Evolutionary conservation across 805 yeast genomes (phyloP).

Genomic region (Blastobotrys robertii): DNA sequence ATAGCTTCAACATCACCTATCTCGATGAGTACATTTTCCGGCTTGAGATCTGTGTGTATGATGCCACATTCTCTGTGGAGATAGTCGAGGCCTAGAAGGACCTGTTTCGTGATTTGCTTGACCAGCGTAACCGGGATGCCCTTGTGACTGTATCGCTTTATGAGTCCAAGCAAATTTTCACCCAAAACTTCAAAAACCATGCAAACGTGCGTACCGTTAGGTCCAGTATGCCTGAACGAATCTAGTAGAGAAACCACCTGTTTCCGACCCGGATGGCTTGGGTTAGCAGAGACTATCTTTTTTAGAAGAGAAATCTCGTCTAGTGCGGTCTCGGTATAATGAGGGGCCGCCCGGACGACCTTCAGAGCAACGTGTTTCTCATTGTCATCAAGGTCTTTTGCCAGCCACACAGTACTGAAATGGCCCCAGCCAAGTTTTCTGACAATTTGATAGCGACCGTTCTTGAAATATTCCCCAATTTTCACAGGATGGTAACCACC

Average conservation of each 20-base stretch:
- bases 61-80: conserved; percentile 66
- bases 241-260: conserved; percentile 76
- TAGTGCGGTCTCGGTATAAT: conserved; percentile 86
- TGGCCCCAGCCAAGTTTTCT: conserved; percentile 99
- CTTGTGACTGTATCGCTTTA: conserved; percentile 64
- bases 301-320: conserved; percentile 83
- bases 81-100: conserved; percentile 61
- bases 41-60: conserved; percentile 64
- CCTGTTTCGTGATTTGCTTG: conserved; percentile 73
- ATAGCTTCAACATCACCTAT: conserved; percentile 77
- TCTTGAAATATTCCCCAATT: conserved; percentile 76
- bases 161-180: conserved; percentile 79
- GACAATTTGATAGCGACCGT: conserved; percentile 65
- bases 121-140: conserved; percentile 73
- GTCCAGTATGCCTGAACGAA: conserved; percentile 77
- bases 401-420: conserved; percentile 92
- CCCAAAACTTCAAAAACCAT: conserved; percentile 98
- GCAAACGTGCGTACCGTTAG: conserved; percentile 86
- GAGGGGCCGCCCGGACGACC: conserved; percentile 82
- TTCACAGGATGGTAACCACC: conserved; percentile 96
- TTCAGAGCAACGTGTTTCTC: conserved; percentile 84
- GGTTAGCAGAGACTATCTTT: conserved; percentile 49
- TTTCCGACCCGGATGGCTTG: conserved; percentile 68
- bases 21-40: conserved; percentile 68
- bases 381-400: conserved; percentile 45